Evolutionary conservation across 176 grass and related monocot genomes (phyloP).

Genomic region (Stipa capillata): DNA sequence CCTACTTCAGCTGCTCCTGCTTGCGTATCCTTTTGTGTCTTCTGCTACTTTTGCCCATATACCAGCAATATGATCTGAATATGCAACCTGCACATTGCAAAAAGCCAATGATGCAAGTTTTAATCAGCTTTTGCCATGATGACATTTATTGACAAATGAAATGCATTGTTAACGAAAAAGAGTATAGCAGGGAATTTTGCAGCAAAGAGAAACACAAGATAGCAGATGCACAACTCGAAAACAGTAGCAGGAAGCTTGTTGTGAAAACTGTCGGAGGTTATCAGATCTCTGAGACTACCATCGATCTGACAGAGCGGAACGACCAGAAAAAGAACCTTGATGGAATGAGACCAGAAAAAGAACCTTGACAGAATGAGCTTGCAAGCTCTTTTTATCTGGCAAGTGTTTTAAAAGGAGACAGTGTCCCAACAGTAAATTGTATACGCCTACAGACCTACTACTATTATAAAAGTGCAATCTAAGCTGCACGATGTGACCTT

Average conservation of each 20-base stretch:
- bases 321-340: too few species aligned
- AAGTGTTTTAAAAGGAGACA: background rate
- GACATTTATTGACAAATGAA: background rate
- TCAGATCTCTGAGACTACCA: too few species aligned
- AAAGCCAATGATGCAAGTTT: background rate
- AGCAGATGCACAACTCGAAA: too few species aligned
- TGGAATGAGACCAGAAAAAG: too few species aligned
- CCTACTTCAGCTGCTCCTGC: constrained; percentile 25
- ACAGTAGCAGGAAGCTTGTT: too few species aligned
- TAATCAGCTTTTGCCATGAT: background rate
- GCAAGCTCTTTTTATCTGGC: too few species aligned
- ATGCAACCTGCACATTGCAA: constrained; percentile 36
- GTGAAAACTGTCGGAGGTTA: too few species aligned
- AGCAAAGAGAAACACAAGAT: background rate
- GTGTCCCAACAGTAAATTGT: background rate
- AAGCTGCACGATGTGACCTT: background rate
- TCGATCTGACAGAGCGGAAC: too few species aligned
- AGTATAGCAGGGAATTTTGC: background rate
- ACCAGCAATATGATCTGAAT: constrained; percentile 53
- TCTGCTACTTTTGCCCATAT: constrained; percentile 77
- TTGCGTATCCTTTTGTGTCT: constrained; percentile 52
- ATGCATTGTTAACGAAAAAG: background rate
- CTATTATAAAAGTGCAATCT: background rate
- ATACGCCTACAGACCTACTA: background rate
- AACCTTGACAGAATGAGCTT: too few species aligned